Conservation (phyloP, 2,329 filamentous ascomycete species). For the Talaromyces albobiverticillius region DNA sequence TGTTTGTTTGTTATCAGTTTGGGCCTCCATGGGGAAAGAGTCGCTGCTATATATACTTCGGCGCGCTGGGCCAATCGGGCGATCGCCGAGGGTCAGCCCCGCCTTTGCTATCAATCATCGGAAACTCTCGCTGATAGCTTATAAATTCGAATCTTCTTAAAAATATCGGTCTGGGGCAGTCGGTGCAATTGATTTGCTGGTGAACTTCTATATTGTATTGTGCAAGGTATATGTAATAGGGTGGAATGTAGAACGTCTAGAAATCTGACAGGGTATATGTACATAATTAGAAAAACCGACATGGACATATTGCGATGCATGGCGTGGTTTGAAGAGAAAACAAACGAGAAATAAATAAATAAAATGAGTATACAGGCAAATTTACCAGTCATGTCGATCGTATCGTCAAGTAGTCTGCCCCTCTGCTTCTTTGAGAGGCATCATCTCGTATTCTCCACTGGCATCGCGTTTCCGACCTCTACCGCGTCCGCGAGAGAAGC, state of each 20-base stretch:
- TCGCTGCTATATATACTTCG: not conserved
- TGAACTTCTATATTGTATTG: no score
- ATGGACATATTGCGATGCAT: conserved; percentile 31
- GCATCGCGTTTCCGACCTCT: conserved; percentile 25
- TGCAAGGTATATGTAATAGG: not conserved
- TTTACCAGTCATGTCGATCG: conserved; percentile 3
- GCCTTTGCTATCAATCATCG: conserved; percentile 40
- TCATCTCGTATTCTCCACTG: conserved; percentile 34
- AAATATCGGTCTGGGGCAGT: no score
- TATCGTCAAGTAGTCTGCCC: conserved; percentile 28
- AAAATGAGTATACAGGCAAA: conserved; percentile 6
- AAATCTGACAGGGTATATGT: conserved; percentile 7
- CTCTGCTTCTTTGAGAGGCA: conserved; percentile 28
- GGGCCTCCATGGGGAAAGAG: no score
- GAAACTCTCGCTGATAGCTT: conserved; percentile 40
- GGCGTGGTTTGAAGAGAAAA: not conserved
- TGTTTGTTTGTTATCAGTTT: no score
- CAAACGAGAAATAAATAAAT: not conserved
- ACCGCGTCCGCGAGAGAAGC: conserved; percentile 30
- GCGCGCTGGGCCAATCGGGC: conserved; percentile 8
- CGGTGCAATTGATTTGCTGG: no score
- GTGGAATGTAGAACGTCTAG: conserved; percentile 8
- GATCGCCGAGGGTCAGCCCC: conserved; percentile 24
- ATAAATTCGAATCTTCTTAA: no score
- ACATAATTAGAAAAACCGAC: conserved; percentile 20